Base-by-base conservation (phyloP, 306 rosid genomes). In the Rosa chinensis region DNA sequence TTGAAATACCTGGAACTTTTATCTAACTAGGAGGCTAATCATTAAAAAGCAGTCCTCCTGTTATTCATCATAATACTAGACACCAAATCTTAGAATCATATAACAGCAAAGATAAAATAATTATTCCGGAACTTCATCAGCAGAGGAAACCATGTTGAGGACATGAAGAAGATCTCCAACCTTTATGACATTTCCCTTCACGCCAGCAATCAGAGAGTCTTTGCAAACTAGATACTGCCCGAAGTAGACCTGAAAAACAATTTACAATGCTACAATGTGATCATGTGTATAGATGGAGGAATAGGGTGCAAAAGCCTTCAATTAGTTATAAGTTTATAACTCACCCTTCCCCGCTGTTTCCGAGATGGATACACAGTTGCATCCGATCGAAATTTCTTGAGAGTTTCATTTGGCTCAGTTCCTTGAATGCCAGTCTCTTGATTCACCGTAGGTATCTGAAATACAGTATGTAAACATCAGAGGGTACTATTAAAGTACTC, bases 181-280 rank as follows among this genome's bases (percentile, higher is more conserved):
- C 55, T 85, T 35, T 32, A 92, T 45, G 56, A 73, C 21, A 45
- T 88, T 88, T 68, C 86, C 97, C 70, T 82, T 87, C 75, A 83
- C 86, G 66, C 79, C 78, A 61, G 73, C 78, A 21, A 64, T 71
- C 58, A 37, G 69, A 74, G 61, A 61, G 74, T 87, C 89, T 73
- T 84, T 87, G 90, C 93, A 94, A 17, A 92, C 88, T 77, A 94
- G 16, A 85, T 94, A 85, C 86, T 88, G 97, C 77, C 98, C 98
- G 72, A 94, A 88, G 90, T 88, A 94, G 40, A 89, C 40, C 98
- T 94, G 91, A 50, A 59, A 86, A 78, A 73, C 80, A 79, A 11
- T 74, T 62, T 70, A 16, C 21, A 28, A 43, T 62, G 43, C 67
- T 43, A 52, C 21, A 10, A 32, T 32, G 35, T 67, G 18, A 77